Conservation (phyloP, 2,329 filamentous ascomycete species). For the Cercospora janseana region DNA sequence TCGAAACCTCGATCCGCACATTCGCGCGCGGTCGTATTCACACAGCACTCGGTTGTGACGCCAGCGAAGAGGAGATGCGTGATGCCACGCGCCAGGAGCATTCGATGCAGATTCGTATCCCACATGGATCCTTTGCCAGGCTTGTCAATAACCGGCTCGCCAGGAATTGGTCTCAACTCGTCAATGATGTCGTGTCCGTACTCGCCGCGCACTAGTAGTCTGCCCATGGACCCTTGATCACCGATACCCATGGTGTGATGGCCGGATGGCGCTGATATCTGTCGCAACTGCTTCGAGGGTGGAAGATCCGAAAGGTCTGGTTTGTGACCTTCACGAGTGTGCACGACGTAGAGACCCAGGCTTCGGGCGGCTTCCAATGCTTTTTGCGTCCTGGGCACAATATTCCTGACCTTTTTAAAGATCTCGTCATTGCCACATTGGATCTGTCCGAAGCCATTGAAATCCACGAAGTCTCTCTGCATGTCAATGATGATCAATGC, state of each 20-base stretch:
- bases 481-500: slow-evolving; percentile 54
- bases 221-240: slow-evolving; percentile 54
- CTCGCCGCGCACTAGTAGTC: slow-evolving; percentile 54
- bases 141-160: slow-evolving; percentile 58
- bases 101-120: slow-evolving; percentile 55
- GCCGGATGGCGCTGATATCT: slow-evolving; percentile 48
- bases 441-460: slow-evolving; percentile 52
- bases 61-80: slow-evolving; percentile 59
- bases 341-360: slow-evolving; percentile 48
- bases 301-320: slow-evolving; percentile 55
- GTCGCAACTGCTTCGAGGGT: slow-evolving; percentile 51
- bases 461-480: slow-evolving; percentile 53
- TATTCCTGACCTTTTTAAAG: slow-evolving; percentile 30
- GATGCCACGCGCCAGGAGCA: slow-evolving; percentile 54
- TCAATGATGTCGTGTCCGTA: slow-evolving; percentile 57
- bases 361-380: slow-evolving; percentile 45
- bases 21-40: slow-evolving; percentile 56
- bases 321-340: slow-evolving; percentile 52
- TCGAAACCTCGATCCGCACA: slow-evolving; percentile 62
- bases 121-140: slow-evolving; percentile 60
- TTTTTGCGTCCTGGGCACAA: slow-evolving; percentile 32
- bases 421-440: slow-evolving; percentile 45
- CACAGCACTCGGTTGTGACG: slow-evolving; percentile 60
- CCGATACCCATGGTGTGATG: slow-evolving; percentile 52
- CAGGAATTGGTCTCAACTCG: slow-evolving; percentile 52